Evolutionary conservation across 441 rosid species (phyloP), one percentile per base, ranked within the genome.

Genomic region (Erodium texanum): DNA sequence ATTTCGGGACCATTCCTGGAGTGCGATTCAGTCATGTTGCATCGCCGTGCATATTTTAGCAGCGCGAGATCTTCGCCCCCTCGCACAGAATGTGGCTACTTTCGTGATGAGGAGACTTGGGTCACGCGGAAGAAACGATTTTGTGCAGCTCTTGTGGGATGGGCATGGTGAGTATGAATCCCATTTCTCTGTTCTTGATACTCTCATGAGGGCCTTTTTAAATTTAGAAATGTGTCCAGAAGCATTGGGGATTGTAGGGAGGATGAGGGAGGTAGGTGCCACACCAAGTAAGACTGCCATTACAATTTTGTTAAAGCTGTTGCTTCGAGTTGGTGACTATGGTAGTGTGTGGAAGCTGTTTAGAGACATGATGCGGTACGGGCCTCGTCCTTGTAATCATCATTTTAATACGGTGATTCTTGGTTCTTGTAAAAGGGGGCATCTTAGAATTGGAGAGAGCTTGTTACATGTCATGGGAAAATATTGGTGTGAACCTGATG

Each of bases 21-120:
- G 62, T 29, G 67, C 70, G 7, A 71, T 84, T 34, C 70, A 68
- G 59, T 74, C 84, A 24, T 79, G 76, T 71, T 87, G 90, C 76
- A 45, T 79, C 2, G 86, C 76, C 2, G 89, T 84, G 0, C 95
- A 84, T 82, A 52, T 79, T 43, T 76, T 89, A 72, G 87, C 84
- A 3, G 74, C 84, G 1, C 70, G 76, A 27, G 69, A 80, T 71
- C 76, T 78, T 36, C 77, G 80, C 18, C 61, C 73, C 34, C 83
- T 83, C 15, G 95, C 95, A 0, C 95, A 87, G 68, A 90, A 89
- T 79, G 78, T 84, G 16, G 78, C 83, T 72, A 77, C 84, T 0
- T 87, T 83, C 82, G 75, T 85, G 66, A 79, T 89, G 24, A 15
- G 80, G 54, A 84, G 79, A 74, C 76, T 87, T 58, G 90, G 92